Conservation (phyloP, 2,329 filamentous ascomycete genomes). For the Cladosporium sp. region DNA sequence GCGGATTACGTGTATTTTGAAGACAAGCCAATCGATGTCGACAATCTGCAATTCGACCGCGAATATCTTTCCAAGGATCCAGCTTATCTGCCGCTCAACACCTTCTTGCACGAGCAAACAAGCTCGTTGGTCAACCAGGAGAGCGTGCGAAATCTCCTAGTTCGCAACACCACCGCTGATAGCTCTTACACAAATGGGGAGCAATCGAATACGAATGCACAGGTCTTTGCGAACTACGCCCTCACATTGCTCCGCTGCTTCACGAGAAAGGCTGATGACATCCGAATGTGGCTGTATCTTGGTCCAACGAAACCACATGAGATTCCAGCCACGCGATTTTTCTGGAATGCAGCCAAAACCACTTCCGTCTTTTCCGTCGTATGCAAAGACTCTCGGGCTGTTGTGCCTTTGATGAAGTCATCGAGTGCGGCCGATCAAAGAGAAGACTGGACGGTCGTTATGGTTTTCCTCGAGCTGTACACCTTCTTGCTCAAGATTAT, state of each 20-base stretch:
- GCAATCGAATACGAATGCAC: conserved; percentile 52
- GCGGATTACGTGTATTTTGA: conserved; percentile 52
- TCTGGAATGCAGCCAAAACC: conserved; percentile 65
- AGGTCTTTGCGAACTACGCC: conserved; percentile 76
- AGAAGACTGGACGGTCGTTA: conserved; percentile 79
- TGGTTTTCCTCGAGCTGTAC: conserved; percentile 91
- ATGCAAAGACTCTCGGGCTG: conserved; percentile 50
- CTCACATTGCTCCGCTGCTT: conserved; percentile 82
- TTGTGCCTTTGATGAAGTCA: conserved; percentile 50
- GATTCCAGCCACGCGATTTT: conserved; percentile 69
- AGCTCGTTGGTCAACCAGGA: conserved; percentile 66
- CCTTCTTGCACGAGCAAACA: conserved; percentile 59
- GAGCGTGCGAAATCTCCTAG: conserved; percentile 53
- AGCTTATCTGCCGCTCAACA: conserved; percentile 28
- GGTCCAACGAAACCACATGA: conserved; percentile 46
- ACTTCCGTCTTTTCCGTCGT: conserved; percentile 55
- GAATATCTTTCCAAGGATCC: conserved; percentile 40
- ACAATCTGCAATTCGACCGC: conserved; percentile 29
- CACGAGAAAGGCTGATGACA: conserved; percentile 73
- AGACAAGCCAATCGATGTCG: conserved; percentile 22
- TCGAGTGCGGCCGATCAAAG: conserved; percentile 26
- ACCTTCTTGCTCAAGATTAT: conserved; percentile 87
- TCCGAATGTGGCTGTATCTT: conserved; percentile 88
- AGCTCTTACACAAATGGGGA: conserved; percentile 21
- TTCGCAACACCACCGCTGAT: conserved; percentile 10